Conservation (phyloP, 2,329 filamentous ascomycete genomes). For the Trichophyton benhamiae region DNA sequence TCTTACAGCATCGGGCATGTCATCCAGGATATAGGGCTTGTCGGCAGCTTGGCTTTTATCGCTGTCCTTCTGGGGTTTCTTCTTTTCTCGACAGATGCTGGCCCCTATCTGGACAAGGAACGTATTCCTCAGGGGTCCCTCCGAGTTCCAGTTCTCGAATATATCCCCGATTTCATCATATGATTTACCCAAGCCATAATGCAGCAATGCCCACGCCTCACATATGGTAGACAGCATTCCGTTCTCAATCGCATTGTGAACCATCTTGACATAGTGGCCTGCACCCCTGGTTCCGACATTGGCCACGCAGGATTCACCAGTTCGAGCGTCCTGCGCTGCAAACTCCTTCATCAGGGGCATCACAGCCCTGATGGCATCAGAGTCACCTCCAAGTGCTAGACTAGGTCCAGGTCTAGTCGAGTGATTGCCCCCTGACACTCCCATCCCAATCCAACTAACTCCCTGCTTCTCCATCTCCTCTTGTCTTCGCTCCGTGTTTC, state of each 20-base stretch:
- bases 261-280: conserved; percentile 64
- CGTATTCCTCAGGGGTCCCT: conserved; percentile 47
- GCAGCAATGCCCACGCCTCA: conserved; percentile 55
- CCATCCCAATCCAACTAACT: conserved; percentile 55
- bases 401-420: conserved; percentile 53
- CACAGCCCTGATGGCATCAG: conserved; percentile 44
- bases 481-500: conserved; percentile 52
- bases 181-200: conserved; percentile 44
- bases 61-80: conserved; percentile 14
- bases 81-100: conserved; percentile 46
- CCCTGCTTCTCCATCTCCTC: conserved; percentile 44
- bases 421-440: conserved; percentile 59
- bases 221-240: conserved; percentile 54
- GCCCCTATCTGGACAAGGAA: conserved; percentile 53
- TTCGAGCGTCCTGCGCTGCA: conserved; percentile 47
- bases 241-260: conserved; percentile 63
- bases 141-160: conserved; percentile 48
- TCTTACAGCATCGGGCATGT: conserved; percentile 58
- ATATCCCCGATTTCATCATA: conserved; percentile 50
- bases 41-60: conserved; percentile 19
- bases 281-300: conserved; percentile 50
- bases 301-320: conserved; percentile 48
- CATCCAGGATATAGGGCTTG: conserved; percentile 43
- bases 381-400: conserved; percentile 53
- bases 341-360: conserved; percentile 50